Evolutionary conservation across 2,329 filamentous ascomycete genomes (phyloP).

Genomic region (Ascocoryne sarcoides): DNA sequence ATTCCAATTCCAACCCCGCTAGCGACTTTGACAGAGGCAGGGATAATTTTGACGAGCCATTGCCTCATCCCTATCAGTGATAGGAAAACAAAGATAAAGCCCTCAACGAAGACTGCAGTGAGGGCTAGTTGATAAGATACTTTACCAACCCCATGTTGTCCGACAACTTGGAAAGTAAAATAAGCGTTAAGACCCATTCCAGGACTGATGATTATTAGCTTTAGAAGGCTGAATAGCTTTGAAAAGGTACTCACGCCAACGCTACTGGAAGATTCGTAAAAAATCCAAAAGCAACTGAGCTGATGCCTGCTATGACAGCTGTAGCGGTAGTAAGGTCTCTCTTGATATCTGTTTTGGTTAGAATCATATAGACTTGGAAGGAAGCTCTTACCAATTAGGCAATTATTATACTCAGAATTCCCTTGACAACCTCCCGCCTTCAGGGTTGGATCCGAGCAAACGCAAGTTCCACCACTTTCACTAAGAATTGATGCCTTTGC

Average conservation of each 20-base stretch:
- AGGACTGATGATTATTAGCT: conserved; percentile 35
- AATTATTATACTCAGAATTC: conserved; percentile 34
- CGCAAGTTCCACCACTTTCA: conserved; percentile 68
- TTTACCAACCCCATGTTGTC: conserved; percentile 46
- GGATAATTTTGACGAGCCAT: conserved; percentile 60
- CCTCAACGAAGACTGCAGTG: conserved; percentile 56
- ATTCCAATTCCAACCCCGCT: conserved; percentile 58
- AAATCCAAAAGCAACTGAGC: conserved; percentile 69
- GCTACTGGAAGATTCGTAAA: conserved; percentile 75
- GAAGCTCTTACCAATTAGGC: conserved; percentile 29
- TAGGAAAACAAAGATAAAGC: conserved; percentile 55
- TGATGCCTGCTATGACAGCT: conserved; percentile 67
- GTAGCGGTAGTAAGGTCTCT: conserved; percentile 77
- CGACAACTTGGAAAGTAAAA: conserved; percentile 59
- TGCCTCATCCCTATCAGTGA: conserved; percentile 62
- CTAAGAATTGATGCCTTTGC: conserved; percentile 63
- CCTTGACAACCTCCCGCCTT: conserved; percentile 18
- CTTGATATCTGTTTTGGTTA: conserved; percentile 53
- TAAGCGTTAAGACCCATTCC: conserved; percentile 62
- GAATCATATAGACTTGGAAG: neutral
- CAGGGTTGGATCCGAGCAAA: conserved; percentile 37
- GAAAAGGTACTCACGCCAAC: conserved; percentile 50
- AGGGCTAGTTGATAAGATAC: conserved; percentile 52
- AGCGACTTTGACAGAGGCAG: conserved; percentile 55
- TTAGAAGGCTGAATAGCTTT: neutral